Base-by-base conservation (phyloP, 2,329 filamentous ascomycete genomes). In the Huntiella abstrusa region DNA sequence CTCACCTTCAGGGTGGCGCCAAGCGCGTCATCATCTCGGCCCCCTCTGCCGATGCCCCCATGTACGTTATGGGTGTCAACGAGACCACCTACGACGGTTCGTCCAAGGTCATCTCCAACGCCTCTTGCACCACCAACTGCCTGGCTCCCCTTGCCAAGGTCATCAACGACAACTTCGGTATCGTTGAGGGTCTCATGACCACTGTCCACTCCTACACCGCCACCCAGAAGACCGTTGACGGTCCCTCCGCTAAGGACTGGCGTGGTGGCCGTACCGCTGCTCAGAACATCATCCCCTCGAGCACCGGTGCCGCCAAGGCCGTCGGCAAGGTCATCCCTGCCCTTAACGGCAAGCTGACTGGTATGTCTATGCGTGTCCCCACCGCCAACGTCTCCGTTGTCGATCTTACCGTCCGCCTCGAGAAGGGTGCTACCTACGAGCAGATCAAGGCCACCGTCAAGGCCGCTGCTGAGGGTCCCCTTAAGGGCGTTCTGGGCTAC, bases 1-100 rank as follows among this genome's bases (percentile, higher is more conserved):
- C 83, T 58, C 88, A 96, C 71, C 79, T 96, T 72, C 80, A 83
- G 70, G 88, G 87, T 64, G 88, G 88, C 66, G 88, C 88, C 66
- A 95, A 95, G 84, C 93, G 93, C 80, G 88, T 87, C 66, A 70
- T 87, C 73, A 87, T 88, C 75, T 91, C 83, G 57, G 83, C 84
- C 61, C 84, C 84, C 60, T 92, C 84, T 53, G 81, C 83, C 56
- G 91, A 98, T 72, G 91, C 91, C 62, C 88, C 88, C 64, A 98
- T 98, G 91, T 98, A 92, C 78, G 91, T 98, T 64, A 92, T 95
- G 80, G 91, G 91, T 65, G 91, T 98, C 73, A 98, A 96, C 77
- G 74, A 96, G 70, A 76, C 87, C 66, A 74, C 68, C 59, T 96
- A 96, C 80, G 88, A 83, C 67, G 79, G 81, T 64, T 83, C 83